Evolutionary conservation across 495 filamentous ascomycete species (phyloP), one percentile per base, ranked within the genome.

Genomic region (Tirmania nivea): DNA sequence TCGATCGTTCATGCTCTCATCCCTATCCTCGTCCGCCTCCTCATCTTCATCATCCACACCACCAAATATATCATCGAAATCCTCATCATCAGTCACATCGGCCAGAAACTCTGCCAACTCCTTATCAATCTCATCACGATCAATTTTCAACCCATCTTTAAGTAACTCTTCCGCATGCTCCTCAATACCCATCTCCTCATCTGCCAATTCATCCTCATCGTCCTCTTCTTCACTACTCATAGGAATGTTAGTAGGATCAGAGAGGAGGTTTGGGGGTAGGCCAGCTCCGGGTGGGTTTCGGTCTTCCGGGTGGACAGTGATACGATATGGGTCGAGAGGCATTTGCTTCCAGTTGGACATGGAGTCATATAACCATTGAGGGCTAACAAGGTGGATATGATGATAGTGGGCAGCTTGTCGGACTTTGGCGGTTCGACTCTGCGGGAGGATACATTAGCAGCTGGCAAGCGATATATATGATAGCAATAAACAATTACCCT

Each of bases 341-440:
- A 84, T 68, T 51, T 73, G 79, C 51, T 70, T 69, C 88, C 89
- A 97, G 59, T 77, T 77, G 3, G 75, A 78, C 53, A 95, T 76
- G 35, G 76, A 86, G 54, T 87, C 82, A 34, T 79, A 70, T 34
- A 99, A 75, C 90, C 90, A 99, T 58, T 84, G 80, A 34, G 82
- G 81, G 55, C 77, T 82, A 52, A 99, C 89, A 50, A 99, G 88
- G 63, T 86, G 85, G 67, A 96, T 79, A 19, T 71, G 60, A 11
- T 78, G 75, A 17, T 77, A 77, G 21, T 78, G 74, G 12, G 75
- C 72, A 7, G 90, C 90, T 67, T 84, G 79, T 25, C 78, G 75
- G 45, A 95, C 83, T 66, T 97, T 97, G 36, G 80, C 76, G 8
- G 89, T 95, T n/a, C 89, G 77, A 51, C 84, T 83, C 17, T 82